phyloP scores from a whole-genome alignment of 2,329 filamentous ascomycete genomes.

The Fusarium paranaense region DNA sequence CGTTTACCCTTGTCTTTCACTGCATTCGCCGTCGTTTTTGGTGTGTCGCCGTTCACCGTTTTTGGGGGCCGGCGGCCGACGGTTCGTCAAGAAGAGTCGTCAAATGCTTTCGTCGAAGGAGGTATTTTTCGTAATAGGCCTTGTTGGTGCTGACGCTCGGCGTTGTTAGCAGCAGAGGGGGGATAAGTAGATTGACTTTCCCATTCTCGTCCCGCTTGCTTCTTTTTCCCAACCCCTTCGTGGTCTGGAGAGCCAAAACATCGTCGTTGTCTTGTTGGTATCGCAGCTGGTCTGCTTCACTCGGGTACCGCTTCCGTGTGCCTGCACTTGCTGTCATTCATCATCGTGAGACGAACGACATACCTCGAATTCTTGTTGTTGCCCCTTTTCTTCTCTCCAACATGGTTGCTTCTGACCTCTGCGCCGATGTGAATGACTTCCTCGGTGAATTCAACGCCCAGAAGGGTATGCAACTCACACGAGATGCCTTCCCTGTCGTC shows the following conservation, averaged over 20 bases:
- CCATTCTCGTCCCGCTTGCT: not conserved
- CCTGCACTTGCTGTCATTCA: not conserved
- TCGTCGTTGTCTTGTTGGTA: not conserved
- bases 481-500: not conserved
- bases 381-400: not conserved
- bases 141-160: not conserved
- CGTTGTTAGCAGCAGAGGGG: not conserved
- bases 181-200: not conserved
- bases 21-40: slow-evolving; percentile 23
- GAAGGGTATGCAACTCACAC: slow-evolving; percentile 7
- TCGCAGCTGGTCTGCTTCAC: not conserved
- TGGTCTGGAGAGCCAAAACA: not conserved
- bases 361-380: not conserved
- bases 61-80: not conserved
- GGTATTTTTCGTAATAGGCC: not conserved
- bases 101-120: not conserved
- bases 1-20: slow-evolving; percentile 21
- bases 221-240: not conserved
- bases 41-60: slow-evolving; percentile 25
- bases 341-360: not conserved
- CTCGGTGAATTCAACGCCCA: slow-evolving; percentile 23
- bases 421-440: slow-evolving; percentile 28
- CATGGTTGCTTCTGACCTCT: slow-evolving; percentile 18
- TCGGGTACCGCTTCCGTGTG: not conserved
- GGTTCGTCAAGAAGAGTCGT: not conserved